Percentiles rank a stretch among this genome's conserved stretches.
These are phyloP conservation scores for Aspergillus sergii DNA, from an alignment of 2,329 filamentous ascomycete genomes.

Conservation along the genomic window DNA sequence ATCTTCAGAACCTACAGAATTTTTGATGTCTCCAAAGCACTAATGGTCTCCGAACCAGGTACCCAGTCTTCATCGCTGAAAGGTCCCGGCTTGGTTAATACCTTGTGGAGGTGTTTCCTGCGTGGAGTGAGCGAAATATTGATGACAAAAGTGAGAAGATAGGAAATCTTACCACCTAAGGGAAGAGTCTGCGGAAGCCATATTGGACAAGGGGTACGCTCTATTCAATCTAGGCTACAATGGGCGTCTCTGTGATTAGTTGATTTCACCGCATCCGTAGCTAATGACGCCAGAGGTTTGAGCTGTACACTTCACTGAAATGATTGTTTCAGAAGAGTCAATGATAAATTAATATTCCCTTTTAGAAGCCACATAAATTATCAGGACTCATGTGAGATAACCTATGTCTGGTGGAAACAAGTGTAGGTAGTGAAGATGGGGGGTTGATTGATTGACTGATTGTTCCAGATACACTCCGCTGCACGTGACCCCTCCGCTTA, in stretches of 20 bases:
- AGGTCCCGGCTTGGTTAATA: constrained; percentile 75
- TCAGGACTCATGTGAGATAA: not conserved
- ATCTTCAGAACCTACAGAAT: constrained; percentile 63
- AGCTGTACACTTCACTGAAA: not conserved
- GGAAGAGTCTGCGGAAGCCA: constrained; percentile 16
- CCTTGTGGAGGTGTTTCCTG: constrained; percentile 82
- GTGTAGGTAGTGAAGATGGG: not conserved
- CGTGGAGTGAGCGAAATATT: constrained; percentile 18
- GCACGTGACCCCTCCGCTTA: constrained; percentile 33
- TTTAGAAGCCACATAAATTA: not conserved
- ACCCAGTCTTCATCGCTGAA: constrained; percentile 71
- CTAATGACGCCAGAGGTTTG: constrained; percentile 1
- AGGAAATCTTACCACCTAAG: constrained; percentile 20
- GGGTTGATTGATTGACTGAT: constrained; percentile 12
- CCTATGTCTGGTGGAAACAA: not conserved
- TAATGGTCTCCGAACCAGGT: constrained; percentile 54
- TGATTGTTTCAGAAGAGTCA: not conserved
- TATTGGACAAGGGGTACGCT: constrained; percentile 15
- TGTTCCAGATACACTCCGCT: constrained; percentile 16
- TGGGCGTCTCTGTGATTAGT: not conserved
- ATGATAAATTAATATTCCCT: too few species aligned
- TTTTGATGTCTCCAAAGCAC: constrained; percentile 69
- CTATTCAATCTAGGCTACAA: not conserved
- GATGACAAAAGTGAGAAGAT: not conserved
- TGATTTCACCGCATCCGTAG: not conserved